Evolutionary conservation across 176 grass and related monocot species (phyloP).

Genomic region (Poa annua): DNA sequence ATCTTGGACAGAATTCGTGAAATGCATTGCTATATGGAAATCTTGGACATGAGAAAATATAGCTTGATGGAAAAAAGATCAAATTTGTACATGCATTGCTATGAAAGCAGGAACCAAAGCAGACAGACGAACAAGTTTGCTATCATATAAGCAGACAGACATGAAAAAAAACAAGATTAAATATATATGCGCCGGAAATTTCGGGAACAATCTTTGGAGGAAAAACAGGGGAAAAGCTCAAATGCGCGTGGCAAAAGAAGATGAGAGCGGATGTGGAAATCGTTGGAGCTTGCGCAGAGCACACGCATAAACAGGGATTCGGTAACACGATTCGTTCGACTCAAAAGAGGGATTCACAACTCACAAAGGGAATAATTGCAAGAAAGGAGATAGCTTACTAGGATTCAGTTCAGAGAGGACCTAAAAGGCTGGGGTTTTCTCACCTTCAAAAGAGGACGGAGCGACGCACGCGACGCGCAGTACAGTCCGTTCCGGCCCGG

Average conservation of each 20-base stretch:
- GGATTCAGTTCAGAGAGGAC: background rate
- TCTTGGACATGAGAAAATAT: background rate
- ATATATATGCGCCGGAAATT: background rate
- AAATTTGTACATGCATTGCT: background rate
- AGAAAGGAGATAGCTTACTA: background rate
- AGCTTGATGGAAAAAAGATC: background rate
- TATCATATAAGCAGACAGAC: background rate
- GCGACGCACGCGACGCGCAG: background rate
- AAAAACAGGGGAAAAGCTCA: background rate
- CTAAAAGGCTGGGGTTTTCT: background rate
- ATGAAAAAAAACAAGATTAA: background rate
- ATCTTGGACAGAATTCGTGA: too few species aligned
- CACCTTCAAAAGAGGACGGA: background rate
- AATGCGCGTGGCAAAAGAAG: background rate
- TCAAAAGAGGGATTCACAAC: background rate
- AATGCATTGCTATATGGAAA: too few species aligned
- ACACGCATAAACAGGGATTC: background rate
- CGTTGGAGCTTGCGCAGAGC: background rate
- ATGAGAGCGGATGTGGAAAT: background rate
- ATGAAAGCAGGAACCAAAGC: background rate
- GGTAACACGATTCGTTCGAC: background rate
- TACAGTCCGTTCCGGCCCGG: background rate
- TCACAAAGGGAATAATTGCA: background rate
- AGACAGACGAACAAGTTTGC: too few species aligned
- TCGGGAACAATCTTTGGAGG: background rate